Evolutionary conservation across 305 asterid genomes (phyloP).

Genomic region (Salvia sclarea): DNA sequence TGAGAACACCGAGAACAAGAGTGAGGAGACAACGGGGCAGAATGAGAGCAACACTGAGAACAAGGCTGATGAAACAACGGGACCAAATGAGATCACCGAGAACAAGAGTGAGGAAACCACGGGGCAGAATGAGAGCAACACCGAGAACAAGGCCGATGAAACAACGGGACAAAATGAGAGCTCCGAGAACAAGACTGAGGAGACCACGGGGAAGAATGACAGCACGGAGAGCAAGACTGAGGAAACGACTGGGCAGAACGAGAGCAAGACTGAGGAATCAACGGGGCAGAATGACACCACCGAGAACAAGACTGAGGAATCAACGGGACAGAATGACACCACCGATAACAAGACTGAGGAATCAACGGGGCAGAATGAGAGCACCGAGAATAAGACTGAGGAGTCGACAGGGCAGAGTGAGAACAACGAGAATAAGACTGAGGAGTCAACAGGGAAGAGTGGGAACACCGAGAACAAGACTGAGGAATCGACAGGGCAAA

Average conservation of each 20-base stretch:
- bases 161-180: conserved; percentile 1
- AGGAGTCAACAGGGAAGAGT: conserved; percentile 33
- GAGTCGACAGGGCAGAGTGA: conserved; percentile 28
- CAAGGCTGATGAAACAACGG: conserved; percentile 31
- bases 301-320: conserved; percentile 41
- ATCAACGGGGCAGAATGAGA: background rate
- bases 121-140: conserved; percentile 26
- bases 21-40: conserved; percentile 27
- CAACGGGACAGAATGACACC: conserved; percentile 29
- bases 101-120: conserved; percentile 37
- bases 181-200: background rate
- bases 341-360: conserved; percentile 30
- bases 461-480: conserved; percentile 24
- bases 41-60: conserved; percentile 28
- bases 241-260: conserved; percentile 34
- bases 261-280: conserved; percentile 37
- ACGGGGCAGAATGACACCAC: conserved; percentile 29
- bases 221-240: conserved; percentile 35
- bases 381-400: conserved; percentile 34
- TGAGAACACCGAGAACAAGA: conserved; percentile 18
- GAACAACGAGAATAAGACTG: conserved; percentile 38
- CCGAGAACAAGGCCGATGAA: conserved; percentile 26
- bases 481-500: conserved; percentile 28
- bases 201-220: conserved; percentile 24
- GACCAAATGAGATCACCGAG: conserved; percentile 29